phyloP scores from a whole-genome alignment of 345 rosid genomes.

The Sisymbrium altissimum region DNA sequence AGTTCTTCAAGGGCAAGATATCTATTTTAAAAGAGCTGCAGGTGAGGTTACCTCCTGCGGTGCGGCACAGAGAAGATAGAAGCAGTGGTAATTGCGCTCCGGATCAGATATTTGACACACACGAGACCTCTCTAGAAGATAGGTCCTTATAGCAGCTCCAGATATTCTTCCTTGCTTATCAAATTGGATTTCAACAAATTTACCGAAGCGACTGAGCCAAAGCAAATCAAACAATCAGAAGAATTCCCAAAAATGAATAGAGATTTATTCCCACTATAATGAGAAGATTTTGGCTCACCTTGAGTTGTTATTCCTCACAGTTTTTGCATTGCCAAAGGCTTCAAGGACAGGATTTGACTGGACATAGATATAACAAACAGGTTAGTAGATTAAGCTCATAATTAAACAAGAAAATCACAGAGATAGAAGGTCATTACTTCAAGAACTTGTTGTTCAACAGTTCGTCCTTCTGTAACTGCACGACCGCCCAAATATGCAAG shows the following conservation, averaged over 20 bases:
- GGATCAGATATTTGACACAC: slow-evolving; percentile 4
- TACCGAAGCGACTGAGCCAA: slow-evolving; percentile 12
- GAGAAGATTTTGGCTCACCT: background rate
- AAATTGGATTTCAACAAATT: slow-evolving; percentile 14
- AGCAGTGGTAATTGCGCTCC: slow-evolving; percentile 8
- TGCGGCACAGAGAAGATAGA: slow-evolving; percentile 9
- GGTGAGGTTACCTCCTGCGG: background rate
- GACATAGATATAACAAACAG: background rate
- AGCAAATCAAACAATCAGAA: background rate
- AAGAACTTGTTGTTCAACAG: slow-evolving; percentile 11
- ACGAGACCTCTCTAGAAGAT: slow-evolving; percentile 6
- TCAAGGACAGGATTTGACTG: slow-evolving; percentile 17
- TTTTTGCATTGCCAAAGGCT: slow-evolving; percentile 11
- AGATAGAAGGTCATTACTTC: background rate
- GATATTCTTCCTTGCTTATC: slow-evolving; percentile 7
- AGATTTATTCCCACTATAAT: background rate
- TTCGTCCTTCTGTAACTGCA: background rate
- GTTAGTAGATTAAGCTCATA: background rate
- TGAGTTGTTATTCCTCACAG: slow-evolving; percentile 4
- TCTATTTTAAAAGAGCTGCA: background rate
- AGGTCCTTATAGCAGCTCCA: slow-evolving; percentile 6
- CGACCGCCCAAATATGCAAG: slow-evolving; percentile 1
- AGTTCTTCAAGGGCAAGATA: background rate
- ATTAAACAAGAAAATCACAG: background rate
- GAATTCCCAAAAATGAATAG: background rate